Evolutionary conservation across 306 rosid genomes (phyloP).

Genomic region (Glycine latifolia): DNA sequence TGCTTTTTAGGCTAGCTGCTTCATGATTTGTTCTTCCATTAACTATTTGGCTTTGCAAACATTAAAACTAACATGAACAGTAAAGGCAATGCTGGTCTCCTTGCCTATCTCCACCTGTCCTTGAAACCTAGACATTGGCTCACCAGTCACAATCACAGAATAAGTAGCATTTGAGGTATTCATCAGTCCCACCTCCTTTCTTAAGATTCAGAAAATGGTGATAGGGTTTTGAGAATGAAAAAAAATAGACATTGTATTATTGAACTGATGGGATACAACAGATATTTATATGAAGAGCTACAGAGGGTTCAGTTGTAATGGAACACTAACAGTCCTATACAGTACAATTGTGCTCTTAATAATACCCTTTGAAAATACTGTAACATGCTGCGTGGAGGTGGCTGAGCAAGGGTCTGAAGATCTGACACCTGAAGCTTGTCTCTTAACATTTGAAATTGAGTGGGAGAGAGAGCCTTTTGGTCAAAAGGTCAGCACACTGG

Average conservation of each 20-base stretch:
- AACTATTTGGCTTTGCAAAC: background rate
- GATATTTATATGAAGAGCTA: background rate
- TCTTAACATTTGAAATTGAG: too few species aligned
- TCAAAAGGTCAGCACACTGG: too few species aligned
- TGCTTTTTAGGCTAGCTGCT: background rate
- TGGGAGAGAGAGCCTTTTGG: too few species aligned
- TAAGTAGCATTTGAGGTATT: background rate
- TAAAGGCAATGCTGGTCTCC: slow-evolving; percentile 12
- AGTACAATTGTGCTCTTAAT: background rate
- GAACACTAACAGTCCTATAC: background rate
- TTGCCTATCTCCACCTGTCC: background rate
- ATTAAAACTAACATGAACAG: slow-evolving; percentile 2
- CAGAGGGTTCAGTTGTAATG: background rate
- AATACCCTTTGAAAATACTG: too few species aligned
- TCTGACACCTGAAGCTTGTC: too few species aligned
- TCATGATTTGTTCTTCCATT: background rate
- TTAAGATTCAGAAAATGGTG: background rate
- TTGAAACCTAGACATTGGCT: background rate
- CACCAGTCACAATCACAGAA: slow-evolving; percentile 1
- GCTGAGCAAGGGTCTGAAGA: too few species aligned
- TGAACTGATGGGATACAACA: background rate
- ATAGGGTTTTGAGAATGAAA: background rate
- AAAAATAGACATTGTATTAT: background rate
- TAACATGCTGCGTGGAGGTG: too few species aligned
- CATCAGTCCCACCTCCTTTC: background rate